Conservation (phyloP, 176 grass and related monocot species). For the Musa acuminata region DNA sequence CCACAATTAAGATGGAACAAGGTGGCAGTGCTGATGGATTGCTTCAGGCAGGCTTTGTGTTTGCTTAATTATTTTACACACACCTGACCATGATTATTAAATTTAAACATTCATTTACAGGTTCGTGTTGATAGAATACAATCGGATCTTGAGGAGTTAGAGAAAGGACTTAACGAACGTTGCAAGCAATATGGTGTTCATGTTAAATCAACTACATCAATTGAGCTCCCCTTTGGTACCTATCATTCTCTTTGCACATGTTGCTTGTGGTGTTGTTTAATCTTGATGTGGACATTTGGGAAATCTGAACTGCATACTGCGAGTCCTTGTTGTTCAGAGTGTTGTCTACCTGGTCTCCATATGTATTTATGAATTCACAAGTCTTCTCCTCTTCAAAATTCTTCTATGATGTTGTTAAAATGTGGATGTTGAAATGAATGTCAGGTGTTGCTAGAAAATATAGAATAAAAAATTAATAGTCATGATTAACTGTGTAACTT, state of each 20-base stretch:
- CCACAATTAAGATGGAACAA: slow-evolving; percentile 94
- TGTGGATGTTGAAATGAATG: no score
- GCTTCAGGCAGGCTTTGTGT: slow-evolving; percentile 66
- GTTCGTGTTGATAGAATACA: slow-evolving; percentile 95
- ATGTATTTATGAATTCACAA: no score
- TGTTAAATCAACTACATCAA: slow-evolving; percentile 62
- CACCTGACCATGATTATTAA: slow-evolving; percentile 14
- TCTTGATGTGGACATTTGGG: not conserved
- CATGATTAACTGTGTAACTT: no score
- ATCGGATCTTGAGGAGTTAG: slow-evolving; percentile 88
- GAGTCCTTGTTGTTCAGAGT: not conserved
- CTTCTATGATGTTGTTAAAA: no score
- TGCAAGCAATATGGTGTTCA: slow-evolving; percentile 80
- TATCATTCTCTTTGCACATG: slow-evolving; percentile 3
- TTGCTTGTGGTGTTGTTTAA: not conserved
- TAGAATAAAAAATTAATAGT: no score
- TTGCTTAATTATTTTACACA: slow-evolving; percentile 11
- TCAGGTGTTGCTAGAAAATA: no score
- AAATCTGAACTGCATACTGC: not conserved
- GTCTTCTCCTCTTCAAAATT: no score
- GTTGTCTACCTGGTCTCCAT: no score
- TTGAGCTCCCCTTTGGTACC: slow-evolving; percentile 89
- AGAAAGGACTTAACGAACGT: slow-evolving; percentile 72
- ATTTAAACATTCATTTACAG: slow-evolving; percentile 25
- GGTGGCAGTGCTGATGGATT: slow-evolving; percentile 95